These are phyloP conservation scores for Fusarium foetens DNA, from an alignment of 2,329 filamentous ascomycete species.

Conservation along the genomic window DNA sequence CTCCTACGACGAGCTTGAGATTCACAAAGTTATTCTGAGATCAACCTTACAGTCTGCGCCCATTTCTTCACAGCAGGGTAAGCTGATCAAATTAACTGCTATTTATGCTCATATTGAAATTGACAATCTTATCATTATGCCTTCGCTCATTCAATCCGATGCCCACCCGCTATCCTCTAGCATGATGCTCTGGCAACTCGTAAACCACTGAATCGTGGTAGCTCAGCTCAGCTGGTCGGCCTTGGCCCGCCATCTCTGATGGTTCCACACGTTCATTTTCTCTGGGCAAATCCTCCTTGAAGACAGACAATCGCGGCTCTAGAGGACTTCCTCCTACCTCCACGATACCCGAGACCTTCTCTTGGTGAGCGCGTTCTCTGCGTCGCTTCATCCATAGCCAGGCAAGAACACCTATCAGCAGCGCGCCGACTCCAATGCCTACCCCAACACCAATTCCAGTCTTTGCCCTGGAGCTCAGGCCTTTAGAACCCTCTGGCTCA, in stretches of 20 bases:
- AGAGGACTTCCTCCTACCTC: background rate
- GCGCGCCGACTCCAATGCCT: background rate
- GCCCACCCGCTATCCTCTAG: background rate
- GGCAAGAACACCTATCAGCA: background rate
- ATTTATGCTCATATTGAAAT: background rate
- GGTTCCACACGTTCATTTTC: background rate
- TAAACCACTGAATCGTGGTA: background rate
- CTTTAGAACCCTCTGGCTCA: fast-evolving
- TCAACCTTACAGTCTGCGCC: background rate
- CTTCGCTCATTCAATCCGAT: background rate
- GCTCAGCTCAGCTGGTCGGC: background rate
- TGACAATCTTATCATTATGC: background rate
- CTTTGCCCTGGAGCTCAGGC: background rate
- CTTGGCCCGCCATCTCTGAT: background rate
- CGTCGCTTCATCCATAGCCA: slow-evolving; percentile 1
- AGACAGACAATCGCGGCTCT: background rate
- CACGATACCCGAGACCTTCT: background rate
- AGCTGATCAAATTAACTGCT: fast-evolving
- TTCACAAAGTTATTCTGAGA: too few relatives aligned
- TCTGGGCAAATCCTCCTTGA: background rate
- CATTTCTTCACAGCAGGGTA: background rate
- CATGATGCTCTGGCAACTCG: background rate
- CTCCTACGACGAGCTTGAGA: background rate
- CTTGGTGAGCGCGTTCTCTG: background rate
- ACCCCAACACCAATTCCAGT: slow-evolving; percentile 4